Evolutionary conservation across 108 stramenopile genomes (phyloP), one percentile per base, ranked within the genome.

Genomic region (Poteriospumella lacustris): DNA sequence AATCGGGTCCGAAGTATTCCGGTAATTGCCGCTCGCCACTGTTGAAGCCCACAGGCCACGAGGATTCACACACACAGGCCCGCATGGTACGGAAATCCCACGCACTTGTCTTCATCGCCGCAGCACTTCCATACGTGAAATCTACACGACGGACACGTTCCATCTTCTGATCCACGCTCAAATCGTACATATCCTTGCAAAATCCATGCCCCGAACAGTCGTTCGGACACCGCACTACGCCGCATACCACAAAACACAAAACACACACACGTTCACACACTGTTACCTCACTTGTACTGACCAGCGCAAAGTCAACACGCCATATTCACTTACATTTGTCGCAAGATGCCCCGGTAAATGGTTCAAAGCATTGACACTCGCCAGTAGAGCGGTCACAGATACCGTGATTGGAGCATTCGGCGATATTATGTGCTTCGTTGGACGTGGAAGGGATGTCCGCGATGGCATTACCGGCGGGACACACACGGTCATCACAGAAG

Each of bases 1-100:
- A 89, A 75, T 86, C 85, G 0, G 87, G 29, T 0, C 88, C 88
- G 36, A 88, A 89, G 19, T 68, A 89, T 68, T 87, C 83, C 26
- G 87, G 38, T 3, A 36, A 52, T 81, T 89, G 88, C 43, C 73
- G 70, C 81, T 86, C 42, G 39, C 73, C 79, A 19, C 29, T 15
- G 15, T 78, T 83, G 52, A 86, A 60, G 5, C 85, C 85, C 5
- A 86, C 85, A 76, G 80, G 75, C 82, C 84, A 83, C 0, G 76
- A 68, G 44, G 82, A 76, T 72, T 85, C 84, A 72, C 84, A 85
- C 44, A 82, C 41, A 44, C 84, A 83, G 34, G 81, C 84, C 19
- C 40, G 75, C 29, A 85, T 29, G 1, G 43, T 59, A 39, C 29
- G 42, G 33, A 62, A 64, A 9, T 85, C 84, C 84, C 84, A 85